Evolutionary conservation across 2,329 filamentous ascomycete species (phyloP).

Genomic region (Beauveria australis): DNA sequence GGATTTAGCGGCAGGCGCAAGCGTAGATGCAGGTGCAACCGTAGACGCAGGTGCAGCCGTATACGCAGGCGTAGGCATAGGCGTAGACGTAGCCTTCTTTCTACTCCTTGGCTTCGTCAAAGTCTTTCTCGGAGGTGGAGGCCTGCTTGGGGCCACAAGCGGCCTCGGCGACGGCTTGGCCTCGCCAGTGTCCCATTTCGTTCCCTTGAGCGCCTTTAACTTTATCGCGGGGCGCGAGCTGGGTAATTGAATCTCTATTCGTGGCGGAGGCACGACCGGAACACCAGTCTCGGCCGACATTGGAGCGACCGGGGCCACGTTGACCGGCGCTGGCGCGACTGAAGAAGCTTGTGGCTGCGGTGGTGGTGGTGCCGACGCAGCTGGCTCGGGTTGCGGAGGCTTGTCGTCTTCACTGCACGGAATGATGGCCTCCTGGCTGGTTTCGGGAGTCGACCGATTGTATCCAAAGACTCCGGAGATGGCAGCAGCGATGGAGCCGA

Average conservation of each 20-base stretch:
- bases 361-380: not conserved
- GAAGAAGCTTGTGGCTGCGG: not conserved
- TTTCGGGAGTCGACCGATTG: constrained; percentile 14
- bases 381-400: not conserved
- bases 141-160: constrained; percentile 18
- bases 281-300: not conserved
- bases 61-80: not conserved
- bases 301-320: not conserved
- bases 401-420: constrained; percentile 4
- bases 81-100: not conserved
- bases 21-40: not conserved
- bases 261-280: constrained; percentile 10
- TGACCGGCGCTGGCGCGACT: not conserved
- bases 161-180: constrained; percentile 9
- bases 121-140: constrained; percentile 12
- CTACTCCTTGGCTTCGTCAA: constrained; percentile 10
- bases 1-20: not conserved
- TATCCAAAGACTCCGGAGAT: constrained; percentile 22
- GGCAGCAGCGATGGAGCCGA: constrained; percentile 22
- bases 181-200: constrained; percentile 29
- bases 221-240: constrained; percentile 27
- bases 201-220: constrained; percentile 27
- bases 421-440: not conserved
- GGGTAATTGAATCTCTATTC: constrained; percentile 3
- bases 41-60: too few relatives aligned